Conservation (phyloP, 768 basidiomycete genomes). For the Termitomyces sp. region DNA sequence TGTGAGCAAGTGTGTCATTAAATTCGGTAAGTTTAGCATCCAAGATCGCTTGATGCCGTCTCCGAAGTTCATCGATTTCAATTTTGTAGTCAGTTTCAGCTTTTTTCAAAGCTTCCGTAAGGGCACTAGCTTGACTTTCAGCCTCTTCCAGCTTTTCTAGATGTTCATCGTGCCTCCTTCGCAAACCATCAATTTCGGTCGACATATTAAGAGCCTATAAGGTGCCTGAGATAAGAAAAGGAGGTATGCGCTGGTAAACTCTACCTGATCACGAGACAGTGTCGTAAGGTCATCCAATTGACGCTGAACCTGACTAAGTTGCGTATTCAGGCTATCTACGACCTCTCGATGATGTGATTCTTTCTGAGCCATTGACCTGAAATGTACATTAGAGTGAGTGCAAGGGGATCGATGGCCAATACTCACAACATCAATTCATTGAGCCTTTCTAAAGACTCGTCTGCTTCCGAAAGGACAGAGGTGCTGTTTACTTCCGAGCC, state of each 20-base stretch:
- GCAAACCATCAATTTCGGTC: slow-evolving; percentile 75
- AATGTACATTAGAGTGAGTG: slow-evolving; percentile 10
- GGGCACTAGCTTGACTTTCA: slow-evolving; percentile 51
- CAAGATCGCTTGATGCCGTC: slow-evolving; percentile 29
- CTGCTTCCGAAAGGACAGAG: slow-evolving; percentile 45
- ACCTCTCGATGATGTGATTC: slow-evolving; percentile 85
- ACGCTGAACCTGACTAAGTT: slow-evolving; percentile 66
- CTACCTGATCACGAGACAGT: slow-evolving; percentile 82
- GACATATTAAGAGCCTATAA: slow-evolving; percentile 82
- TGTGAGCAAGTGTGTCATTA: slow-evolving; percentile 37
- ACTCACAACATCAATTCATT: slow-evolving; percentile 92
- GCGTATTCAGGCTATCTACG: slow-evolving; percentile 66
- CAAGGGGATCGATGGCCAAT: background rate
- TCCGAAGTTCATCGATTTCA: slow-evolving; percentile 42
- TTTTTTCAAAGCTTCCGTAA: slow-evolving; percentile 38
- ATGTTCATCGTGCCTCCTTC: slow-evolving; percentile 53
- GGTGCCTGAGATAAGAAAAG: background rate
- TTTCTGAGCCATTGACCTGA: slow-evolving; percentile 95
- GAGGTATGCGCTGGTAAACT: background rate
- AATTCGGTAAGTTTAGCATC: slow-evolving; percentile 29
- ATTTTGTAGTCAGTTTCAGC: slow-evolving; percentile 24
- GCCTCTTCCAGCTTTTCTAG: slow-evolving; percentile 51
- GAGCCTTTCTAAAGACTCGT: slow-evolving; percentile 73
- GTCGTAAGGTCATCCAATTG: slow-evolving; percentile 81
- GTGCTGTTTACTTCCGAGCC: slow-evolving; percentile 33